These are phyloP conservation scores for Musa troglodytarum DNA, from an alignment of 176 grass and related monocot species.

Conservation along the genomic window DNA sequence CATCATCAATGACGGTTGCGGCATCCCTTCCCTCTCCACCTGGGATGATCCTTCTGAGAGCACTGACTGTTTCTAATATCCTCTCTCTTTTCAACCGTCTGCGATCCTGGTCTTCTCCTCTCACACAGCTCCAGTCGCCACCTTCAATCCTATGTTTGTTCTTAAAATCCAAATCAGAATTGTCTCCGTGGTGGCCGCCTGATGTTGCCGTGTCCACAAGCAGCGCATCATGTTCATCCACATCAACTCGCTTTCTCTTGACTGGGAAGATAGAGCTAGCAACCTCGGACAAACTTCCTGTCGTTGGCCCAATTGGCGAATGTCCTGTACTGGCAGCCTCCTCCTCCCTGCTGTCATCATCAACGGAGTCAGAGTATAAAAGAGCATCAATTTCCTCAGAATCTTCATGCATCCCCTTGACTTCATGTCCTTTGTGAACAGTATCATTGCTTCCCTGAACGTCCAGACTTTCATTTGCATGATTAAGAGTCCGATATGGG, in stretches of 20 bases:
- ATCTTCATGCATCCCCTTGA: constrained; percentile 64
- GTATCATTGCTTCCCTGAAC: constrained; percentile 60
- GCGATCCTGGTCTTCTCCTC: constrained; percentile 41
- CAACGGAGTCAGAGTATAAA: constrained; percentile 69
- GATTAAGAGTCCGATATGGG: constrained; percentile 7
- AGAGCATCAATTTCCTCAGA: constrained; percentile 73
- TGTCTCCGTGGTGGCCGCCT: constrained; percentile 25
- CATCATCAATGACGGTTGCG: no score
- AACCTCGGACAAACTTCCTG: constrained; percentile 32
- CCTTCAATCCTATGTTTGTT: constrained; percentile 4
- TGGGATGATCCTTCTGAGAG: no score
- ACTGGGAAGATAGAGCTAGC: constrained; percentile 27
- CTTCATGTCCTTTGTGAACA: constrained; percentile 39
- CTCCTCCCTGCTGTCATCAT: constrained; percentile 16
- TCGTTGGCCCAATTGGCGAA: constrained; percentile 20
- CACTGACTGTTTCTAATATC: no score
- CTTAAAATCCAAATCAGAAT: constrained; percentile 2
- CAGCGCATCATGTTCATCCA: constrained; percentile 36
- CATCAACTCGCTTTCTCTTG: constrained; percentile 63
- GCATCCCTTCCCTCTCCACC: no score
- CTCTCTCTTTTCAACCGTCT: constrained; percentile 4
- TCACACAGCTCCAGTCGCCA: constrained; percentile 42
- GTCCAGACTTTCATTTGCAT: constrained; percentile 37
- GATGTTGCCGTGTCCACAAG: constrained; percentile 80
- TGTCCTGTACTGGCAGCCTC: constrained; percentile 24